Evolutionary conservation across 495 filamentous ascomycete genomes (phyloP).

Genomic region (Rhypophila decipiens): DNA sequence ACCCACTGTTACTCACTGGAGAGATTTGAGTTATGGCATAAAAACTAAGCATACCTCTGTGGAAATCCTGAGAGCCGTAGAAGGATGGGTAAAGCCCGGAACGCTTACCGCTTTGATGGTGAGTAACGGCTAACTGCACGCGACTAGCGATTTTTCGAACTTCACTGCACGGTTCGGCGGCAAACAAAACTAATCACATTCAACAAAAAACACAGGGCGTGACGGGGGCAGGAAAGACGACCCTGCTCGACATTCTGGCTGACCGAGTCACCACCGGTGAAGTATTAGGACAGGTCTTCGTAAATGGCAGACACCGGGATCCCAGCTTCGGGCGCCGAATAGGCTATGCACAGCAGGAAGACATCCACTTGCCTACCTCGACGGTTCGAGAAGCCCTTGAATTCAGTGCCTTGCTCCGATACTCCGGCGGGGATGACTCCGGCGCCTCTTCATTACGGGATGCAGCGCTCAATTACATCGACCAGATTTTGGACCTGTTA

Average conservation of each 20-base stretch:
- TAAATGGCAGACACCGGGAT: constrained; percentile 61
- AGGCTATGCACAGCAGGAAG: constrained; percentile 78
- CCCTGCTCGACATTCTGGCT: constrained; percentile 55
- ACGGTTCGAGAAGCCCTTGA: constrained; percentile 77
- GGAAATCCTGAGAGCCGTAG: constrained; percentile 60
- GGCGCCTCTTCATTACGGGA: constrained; percentile 49
- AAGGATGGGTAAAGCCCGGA: constrained; percentile 74
- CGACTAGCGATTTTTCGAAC: too few species aligned
- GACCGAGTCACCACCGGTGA: constrained; percentile 64
- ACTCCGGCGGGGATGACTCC: constrained; percentile 34
- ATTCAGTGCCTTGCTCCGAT: constrained; percentile 70
- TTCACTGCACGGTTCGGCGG: too few species aligned
- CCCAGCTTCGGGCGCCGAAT: constrained; percentile 66
- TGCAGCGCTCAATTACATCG: constrained; percentile 74
- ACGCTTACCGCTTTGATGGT: constrained; percentile 71
- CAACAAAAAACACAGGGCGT: constrained; percentile 51
- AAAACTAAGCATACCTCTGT: constrained; percentile 58
- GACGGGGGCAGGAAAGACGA: constrained; percentile 67
- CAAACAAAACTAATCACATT: too few species aligned
- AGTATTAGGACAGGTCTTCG: constrained; percentile 63
- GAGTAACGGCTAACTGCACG: too few species aligned
- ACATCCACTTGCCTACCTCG: constrained; percentile 68
- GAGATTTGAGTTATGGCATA: constrained; percentile 66
- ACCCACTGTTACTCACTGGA: constrained; percentile 69
- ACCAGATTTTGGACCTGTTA: constrained; percentile 75